Evolutionary conservation across 805 yeast species (phyloP).

Genomic region (Lachancea lanzarotensis): DNA sequence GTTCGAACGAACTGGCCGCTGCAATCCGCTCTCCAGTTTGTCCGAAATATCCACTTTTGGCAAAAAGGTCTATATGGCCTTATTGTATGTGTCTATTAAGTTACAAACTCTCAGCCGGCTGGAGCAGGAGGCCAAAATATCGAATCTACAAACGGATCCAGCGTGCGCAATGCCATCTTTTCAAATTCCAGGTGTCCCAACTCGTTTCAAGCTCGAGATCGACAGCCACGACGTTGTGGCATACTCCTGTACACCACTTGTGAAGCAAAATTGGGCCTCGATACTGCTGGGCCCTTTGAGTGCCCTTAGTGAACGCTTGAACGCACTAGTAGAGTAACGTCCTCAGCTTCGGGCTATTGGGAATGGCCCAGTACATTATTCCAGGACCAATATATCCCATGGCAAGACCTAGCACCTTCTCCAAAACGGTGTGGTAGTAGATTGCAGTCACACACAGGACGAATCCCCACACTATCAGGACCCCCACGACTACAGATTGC

Average conservation of each 20-base stretch:
- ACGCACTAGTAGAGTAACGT: slow-evolving; percentile 8
- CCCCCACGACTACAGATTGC: slow-evolving; percentile 13
- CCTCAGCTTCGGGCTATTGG: slow-evolving; percentile 10
- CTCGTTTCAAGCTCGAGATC: slow-evolving; percentile 15
- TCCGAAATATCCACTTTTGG: slow-evolving; percentile 25
- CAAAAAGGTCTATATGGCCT: slow-evolving; percentile 20
- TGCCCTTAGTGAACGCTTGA: slow-evolving; percentile 10
- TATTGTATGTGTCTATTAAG: slow-evolving; percentile 13
- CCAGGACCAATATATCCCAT: slow-evolving; percentile 53
- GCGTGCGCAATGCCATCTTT: slow-evolving; percentile 3
- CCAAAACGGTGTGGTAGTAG: slow-evolving; percentile 74
- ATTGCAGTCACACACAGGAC: slow-evolving; percentile 64
- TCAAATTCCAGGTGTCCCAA: not conserved
- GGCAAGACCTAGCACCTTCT: slow-evolving; percentile 63
- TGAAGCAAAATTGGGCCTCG: slow-evolving; percentile 12
- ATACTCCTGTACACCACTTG: slow-evolving; percentile 10
- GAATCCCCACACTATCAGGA: slow-evolving; percentile 47
- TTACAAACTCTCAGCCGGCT: slow-evolving; percentile 14
- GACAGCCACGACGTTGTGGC: slow-evolving; percentile 17
- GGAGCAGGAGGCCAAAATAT: slow-evolving; percentile 11
- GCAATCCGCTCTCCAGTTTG: slow-evolving; percentile 11
- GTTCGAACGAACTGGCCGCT: slow-evolving; percentile 13
- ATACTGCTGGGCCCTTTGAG: slow-evolving; percentile 21
- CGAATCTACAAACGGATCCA: slow-evolving; percentile 17
- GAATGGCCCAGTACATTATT: slow-evolving; percentile 37